Evolutionary conservation across 306 rosid species (phyloP), one percentile per base, ranked within the genome.

Genomic region (Morella rubra): DNA sequence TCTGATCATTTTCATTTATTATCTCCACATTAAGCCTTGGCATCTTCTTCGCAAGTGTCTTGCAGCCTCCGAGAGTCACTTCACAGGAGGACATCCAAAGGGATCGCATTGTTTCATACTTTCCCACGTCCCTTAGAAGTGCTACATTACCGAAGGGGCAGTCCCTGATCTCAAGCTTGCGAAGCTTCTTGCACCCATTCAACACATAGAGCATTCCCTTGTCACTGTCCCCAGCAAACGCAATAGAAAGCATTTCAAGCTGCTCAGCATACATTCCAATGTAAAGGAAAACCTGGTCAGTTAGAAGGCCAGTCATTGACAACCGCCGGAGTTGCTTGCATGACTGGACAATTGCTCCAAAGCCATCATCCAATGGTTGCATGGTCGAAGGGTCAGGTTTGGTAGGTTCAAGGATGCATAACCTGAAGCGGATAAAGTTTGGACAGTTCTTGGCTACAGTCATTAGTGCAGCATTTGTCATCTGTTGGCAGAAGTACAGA

Each of bases 41-140:
- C 97, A 92, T 92, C 89, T 79, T 85, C 90, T 73, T 59, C 0
- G 97, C 99, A 4, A 95, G 72, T 10, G 69, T 66, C 85, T 90
- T 92, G 88, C 97, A 92, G 55, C 89, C 97, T 62, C 91, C 96
- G 0, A 90, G 91, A 51, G 97, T 90, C 41, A 95, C 89, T 54
- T 87, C 82, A 4, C 99, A 92, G 72, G 99, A 89, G 81, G 97
- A 95, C 99, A 95, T 95, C 99, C 97, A 95, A 92, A 95, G 98
- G 97, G 97, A 95, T 90, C 97, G 97, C 98, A 95, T 90, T 87
- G 96, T 86, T 80, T 95, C 99, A 88, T 92, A 95, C 97, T 95
- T 95, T 86, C 97, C 93, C 84, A 90, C 69, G 91, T 95, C 96
- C 76, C 69, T 78, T 71, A 92, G 91, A 88, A 95, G 96, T 56